Conservation (phyloP, 2,329 filamentous ascomycete species). For the Pestalotiopsis sp. region DNA sequence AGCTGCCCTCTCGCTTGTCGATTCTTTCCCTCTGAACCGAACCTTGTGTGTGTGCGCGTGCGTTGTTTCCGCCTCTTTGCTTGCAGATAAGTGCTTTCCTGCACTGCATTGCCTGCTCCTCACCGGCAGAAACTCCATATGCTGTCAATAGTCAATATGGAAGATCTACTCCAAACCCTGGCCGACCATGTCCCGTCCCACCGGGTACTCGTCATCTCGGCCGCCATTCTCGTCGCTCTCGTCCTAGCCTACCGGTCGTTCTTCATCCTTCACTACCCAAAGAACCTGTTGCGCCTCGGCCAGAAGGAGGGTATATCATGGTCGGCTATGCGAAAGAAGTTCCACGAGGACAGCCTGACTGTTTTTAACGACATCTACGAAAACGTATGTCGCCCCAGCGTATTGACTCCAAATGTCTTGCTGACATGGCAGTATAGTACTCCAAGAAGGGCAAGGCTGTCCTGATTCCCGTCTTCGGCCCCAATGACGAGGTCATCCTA, state of each 20-base stretch:
- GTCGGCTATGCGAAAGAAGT: constrained; percentile 19
- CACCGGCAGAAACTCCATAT: neutral
- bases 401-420: neutral
- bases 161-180: neutral
- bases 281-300: constrained; percentile 20
- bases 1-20: neutral
- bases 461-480: constrained; percentile 41
- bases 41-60: neutral
- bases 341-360: constrained; percentile 19
- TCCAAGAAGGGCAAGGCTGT: constrained; percentile 43
- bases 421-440: constrained; percentile 32
- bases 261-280: constrained; percentile 22
- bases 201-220: neutral
- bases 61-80: neutral
- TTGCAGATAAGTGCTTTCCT: neutral
- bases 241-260: constrained; percentile 5
- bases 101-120: neutral
- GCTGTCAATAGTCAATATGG: neutral
- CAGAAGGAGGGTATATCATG: constrained; percentile 18
- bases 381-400: constrained; percentile 17
- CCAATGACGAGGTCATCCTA: constrained; percentile 44
- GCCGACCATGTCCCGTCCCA: constrained; percentile 1
- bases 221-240: neutral
- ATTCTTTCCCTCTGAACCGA: neutral
- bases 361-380: constrained; percentile 24